Evolutionary conservation across 2,329 filamentous ascomycete species (phyloP).

Genomic region (Orbilia brochopaga): DNA sequence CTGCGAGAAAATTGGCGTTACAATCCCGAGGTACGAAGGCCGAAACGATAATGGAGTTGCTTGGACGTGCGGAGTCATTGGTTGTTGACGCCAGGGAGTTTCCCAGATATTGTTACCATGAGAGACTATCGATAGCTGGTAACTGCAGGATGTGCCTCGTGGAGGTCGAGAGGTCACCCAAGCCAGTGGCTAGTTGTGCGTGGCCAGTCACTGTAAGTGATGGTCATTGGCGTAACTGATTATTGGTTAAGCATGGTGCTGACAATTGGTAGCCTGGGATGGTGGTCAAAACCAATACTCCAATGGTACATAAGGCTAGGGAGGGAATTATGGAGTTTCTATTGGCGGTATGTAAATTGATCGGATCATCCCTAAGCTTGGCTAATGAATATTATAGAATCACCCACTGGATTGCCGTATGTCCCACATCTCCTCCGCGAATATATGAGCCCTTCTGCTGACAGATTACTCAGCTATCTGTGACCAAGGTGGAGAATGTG

Average conservation of each 20-base stretch:
- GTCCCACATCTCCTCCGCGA: conserved; percentile 4
- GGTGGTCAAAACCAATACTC: conserved; percentile 98
- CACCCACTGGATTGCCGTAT: conserved; percentile 54
- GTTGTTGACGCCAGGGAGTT: conserved; percentile 52
- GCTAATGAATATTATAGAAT: conserved; percentile 41
- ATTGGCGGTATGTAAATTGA: conserved; percentile 95
- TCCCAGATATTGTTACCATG: conserved; percentile 58
- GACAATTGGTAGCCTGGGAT: conserved; percentile 70
- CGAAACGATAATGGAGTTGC: not conserved
- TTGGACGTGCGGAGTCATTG: not conserved
- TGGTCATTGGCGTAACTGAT: not conserved
- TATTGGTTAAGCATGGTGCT: conserved; percentile 1
- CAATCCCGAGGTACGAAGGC: conserved; percentile 74
- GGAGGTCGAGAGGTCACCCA: conserved; percentile 93
- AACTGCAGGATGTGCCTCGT: conserved; percentile 99
- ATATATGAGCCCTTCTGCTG: conserved; percentile 18
- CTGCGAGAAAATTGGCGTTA: conserved; percentile 94
- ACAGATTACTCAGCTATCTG: conserved; percentile 66
- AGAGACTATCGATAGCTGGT: conserved; percentile 97
- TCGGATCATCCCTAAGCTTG: conserved; percentile 60
- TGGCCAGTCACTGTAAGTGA: conserved; percentile 64
- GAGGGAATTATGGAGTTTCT: conserved; percentile 99
- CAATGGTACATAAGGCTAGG: conserved; percentile 93
- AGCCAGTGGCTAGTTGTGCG: conserved; percentile 96
- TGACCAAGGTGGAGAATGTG: conserved; percentile 98